Conservation (phyloP, 768 basidiomycete genomes). For the Lactarius hatsudake region DNA sequence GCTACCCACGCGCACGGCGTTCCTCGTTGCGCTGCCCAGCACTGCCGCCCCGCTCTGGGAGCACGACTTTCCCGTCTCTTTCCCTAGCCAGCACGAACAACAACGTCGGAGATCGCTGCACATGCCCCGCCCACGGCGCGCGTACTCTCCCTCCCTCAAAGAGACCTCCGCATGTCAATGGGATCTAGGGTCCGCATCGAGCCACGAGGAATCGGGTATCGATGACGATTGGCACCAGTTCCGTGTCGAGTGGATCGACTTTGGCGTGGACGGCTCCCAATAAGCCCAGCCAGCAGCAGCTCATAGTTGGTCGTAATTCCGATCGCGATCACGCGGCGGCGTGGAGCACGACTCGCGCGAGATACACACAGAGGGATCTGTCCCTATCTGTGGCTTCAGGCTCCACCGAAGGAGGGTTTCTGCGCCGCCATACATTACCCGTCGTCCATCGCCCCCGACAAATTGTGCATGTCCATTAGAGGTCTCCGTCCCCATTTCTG, state of each 20-base stretch:
- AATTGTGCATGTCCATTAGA: slow-evolving; percentile 1
- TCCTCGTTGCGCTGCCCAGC: slow-evolving; percentile 3
- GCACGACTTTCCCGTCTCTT: not conserved
- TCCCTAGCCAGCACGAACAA: not conserved
- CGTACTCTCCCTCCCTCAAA: not conserved
- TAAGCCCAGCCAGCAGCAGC: not conserved
- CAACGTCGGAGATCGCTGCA: slow-evolving; percentile 3
- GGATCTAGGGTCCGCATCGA: slow-evolving; percentile 8
- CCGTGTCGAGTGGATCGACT: slow-evolving; percentile 26
- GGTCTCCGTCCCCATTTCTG: not conserved
- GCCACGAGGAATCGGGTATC: slow-evolving; percentile 3
- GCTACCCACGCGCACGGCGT: not conserved
- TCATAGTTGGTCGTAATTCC: not conserved
- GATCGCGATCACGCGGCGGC: not conserved
- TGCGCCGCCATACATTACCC: not conserved
- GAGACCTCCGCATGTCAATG: not conserved
- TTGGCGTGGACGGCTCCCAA: not conserved
- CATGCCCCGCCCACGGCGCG: not conserved
- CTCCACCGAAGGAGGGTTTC: not conserved
- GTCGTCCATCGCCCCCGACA: not conserved
- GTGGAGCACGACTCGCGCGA: not conserved
- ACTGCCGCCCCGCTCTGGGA: not conserved
- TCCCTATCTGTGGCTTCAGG: not conserved
- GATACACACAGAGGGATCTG: not conserved
- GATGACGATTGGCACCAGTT: slow-evolving; percentile 24